Evolutionary conservation across 805 yeast genomes (phyloP).

Genomic region (Saccharomycopsis selenospora): DNA sequence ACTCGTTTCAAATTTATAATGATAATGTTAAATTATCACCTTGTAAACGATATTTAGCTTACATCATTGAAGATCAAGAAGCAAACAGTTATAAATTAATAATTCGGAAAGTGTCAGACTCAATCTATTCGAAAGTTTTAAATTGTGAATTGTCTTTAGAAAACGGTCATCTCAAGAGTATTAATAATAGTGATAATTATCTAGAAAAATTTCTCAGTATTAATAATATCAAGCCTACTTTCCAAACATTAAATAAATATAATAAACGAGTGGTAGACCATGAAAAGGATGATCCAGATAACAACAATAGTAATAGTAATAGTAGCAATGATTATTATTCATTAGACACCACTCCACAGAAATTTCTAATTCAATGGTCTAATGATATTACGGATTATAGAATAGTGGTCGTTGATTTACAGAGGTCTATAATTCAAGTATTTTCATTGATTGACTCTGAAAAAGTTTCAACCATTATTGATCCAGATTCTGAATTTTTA

Average conservation of each 20-base stretch:
- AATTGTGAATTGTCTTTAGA: constrained; percentile 2
- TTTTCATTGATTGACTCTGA: background rate
- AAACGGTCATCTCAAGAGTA: background rate
- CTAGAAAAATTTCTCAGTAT: constrained; percentile 4
- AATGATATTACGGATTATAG: background rate
- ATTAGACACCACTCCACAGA: too few species aligned
- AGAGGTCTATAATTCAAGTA: background rate
- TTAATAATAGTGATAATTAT: background rate
- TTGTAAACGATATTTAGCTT: constrained; percentile 14
- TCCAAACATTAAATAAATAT: constrained; percentile 1
- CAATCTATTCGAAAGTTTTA: constrained; percentile 4
- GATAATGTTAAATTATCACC: constrained; percentile 4
- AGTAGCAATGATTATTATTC: too few species aligned
- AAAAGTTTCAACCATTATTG: background rate
- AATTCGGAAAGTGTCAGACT: constrained; percentile 5
- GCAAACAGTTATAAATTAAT: constrained; percentile 3
- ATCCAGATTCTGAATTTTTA: background rate
- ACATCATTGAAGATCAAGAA: constrained; percentile 2
- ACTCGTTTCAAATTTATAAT: too few species aligned
- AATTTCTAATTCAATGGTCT: background rate
- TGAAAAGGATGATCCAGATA: background rate
- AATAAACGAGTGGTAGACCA: background rate
- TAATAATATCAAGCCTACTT: constrained; percentile 9
- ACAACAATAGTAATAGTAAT: too few species aligned
- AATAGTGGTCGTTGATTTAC: background rate